Percentiles rank a stretch among this genome's conserved stretches.
phyloP scores from a whole-genome alignment of 352 stramenopile species.

The Globisporangium megalacanthum region DNA sequence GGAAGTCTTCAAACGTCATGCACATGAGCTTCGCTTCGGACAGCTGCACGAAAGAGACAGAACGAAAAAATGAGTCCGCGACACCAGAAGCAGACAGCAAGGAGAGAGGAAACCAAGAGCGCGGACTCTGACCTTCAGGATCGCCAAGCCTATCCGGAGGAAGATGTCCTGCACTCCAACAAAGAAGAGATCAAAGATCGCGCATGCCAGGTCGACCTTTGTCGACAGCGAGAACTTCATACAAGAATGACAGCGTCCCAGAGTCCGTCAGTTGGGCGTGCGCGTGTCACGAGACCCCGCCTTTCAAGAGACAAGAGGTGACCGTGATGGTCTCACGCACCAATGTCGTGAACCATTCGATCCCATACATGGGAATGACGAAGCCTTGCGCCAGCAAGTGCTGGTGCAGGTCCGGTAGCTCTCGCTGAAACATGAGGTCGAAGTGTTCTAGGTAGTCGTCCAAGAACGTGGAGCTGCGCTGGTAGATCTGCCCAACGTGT shows the following conservation, averaged over 20 bases:
- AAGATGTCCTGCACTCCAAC: constrained; percentile 78
- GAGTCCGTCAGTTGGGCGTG: neutral
- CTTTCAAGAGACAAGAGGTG: neutral
- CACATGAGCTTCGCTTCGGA: constrained; percentile 78
- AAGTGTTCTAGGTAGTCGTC: constrained; percentile 85
- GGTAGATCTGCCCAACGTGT: constrained; percentile 44
- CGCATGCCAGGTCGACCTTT: constrained; percentile 72
- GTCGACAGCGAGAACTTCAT: constrained; percentile 70
- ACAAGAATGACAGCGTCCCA: neutral
- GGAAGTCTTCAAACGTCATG: constrained; percentile 80
- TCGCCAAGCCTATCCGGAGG: constrained; percentile 66
- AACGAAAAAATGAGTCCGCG: neutral
- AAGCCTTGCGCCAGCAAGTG: constrained; percentile 70
- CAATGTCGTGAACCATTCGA: constrained; percentile 87
- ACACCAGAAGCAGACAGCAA: neutral
- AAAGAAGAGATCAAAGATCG: constrained; percentile 85
- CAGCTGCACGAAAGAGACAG: constrained; percentile 15
- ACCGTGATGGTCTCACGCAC: constrained; percentile 16
- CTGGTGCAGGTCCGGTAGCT: constrained; percentile 60
- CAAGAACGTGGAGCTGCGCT: constrained; percentile 77
- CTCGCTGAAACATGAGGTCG: constrained; percentile 54
- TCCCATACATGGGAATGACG: constrained; percentile 73
- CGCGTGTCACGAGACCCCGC: neutral
- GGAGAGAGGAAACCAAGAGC: too few species aligned
- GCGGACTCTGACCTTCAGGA: constrained; percentile 47